Evolutionary conservation across 2,329 filamentous ascomycete genomes (phyloP).

Genomic region (Trichocomaceae sp.): DNA sequence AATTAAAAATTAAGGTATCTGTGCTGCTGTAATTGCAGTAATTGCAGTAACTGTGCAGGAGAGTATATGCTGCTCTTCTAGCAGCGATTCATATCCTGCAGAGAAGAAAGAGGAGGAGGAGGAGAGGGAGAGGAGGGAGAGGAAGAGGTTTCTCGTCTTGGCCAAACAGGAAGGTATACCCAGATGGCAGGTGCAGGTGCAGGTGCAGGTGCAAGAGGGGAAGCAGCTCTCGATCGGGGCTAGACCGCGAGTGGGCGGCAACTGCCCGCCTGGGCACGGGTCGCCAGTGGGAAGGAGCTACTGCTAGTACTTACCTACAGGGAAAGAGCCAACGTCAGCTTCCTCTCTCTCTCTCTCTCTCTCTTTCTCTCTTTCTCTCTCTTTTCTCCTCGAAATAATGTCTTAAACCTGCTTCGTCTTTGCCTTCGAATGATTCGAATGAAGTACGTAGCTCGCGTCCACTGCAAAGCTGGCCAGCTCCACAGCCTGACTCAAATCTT

Average conservation of each 20-base stretch:
- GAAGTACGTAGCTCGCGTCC: not conserved
- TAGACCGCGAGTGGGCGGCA: not conserved
- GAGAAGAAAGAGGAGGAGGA: not conserved
- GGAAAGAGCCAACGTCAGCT: not conserved
- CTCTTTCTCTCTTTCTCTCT: not conserved
- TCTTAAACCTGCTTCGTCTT: not conserved
- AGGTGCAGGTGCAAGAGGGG: no score
- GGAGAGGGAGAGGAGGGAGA: no score
- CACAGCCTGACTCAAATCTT: conserved; percentile 8
- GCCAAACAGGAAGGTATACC: not conserved
- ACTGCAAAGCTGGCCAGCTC: not conserved
- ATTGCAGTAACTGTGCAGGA: no score
- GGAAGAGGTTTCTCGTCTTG: not conserved
- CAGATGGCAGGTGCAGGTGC: no score
- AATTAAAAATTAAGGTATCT: conserved; percentile 15
- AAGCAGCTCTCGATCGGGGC: not conserved
- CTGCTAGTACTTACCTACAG: no score
- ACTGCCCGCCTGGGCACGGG: not conserved
- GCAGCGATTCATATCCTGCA: not conserved
- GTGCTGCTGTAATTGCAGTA: no score
- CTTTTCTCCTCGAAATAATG: not conserved
- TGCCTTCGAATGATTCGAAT: not conserved
- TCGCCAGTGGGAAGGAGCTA: no score
- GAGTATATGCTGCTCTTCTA: not conserved
- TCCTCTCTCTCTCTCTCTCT: not conserved